Percentiles rank a stretch among this genome's conserved stretches.
Conservation (phyloP, 2,329 filamentous ascomycete genomes). For the Aspergillus sp. region DNA sequence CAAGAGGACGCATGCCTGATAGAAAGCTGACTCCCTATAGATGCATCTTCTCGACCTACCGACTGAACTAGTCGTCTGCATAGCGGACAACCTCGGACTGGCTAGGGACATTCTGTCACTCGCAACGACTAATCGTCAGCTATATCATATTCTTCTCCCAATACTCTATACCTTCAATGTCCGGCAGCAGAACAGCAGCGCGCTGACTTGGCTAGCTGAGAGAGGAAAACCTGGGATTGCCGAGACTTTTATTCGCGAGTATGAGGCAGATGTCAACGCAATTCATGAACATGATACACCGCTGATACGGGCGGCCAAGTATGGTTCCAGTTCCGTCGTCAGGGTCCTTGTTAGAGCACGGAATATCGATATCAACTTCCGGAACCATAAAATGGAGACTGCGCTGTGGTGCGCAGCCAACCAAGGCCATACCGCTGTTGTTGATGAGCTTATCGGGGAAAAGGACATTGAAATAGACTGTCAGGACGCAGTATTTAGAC, state of each 20-base stretch:
- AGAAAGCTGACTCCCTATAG: background rate
- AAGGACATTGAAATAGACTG: background rate
- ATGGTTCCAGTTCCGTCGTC: background rate
- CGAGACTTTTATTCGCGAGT: too few relatives aligned
- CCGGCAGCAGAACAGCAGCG: too few relatives aligned
- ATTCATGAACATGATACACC: too few relatives aligned
- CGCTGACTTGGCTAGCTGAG: too few relatives aligned
- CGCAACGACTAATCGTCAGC: background rate
- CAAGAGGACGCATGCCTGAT: too few relatives aligned
- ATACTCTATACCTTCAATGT: background rate
- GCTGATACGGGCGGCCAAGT: background rate
- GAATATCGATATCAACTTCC: background rate
- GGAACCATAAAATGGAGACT: background rate
- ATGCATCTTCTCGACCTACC: background rate
- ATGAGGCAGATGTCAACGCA: too few relatives aligned
- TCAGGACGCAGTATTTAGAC: background rate
- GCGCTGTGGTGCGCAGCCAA: background rate
- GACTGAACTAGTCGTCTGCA: background rate
- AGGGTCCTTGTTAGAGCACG: background rate
- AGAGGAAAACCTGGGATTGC: too few relatives aligned
- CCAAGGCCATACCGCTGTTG: background rate
- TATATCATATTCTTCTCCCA: background rate
- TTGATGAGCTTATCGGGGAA: background rate
- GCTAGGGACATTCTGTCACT: background rate
- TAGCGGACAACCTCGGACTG: background rate